phyloP scores from a whole-genome alignment of 495 filamentous ascomycete genomes.

The Penicillium lividum region DNA sequence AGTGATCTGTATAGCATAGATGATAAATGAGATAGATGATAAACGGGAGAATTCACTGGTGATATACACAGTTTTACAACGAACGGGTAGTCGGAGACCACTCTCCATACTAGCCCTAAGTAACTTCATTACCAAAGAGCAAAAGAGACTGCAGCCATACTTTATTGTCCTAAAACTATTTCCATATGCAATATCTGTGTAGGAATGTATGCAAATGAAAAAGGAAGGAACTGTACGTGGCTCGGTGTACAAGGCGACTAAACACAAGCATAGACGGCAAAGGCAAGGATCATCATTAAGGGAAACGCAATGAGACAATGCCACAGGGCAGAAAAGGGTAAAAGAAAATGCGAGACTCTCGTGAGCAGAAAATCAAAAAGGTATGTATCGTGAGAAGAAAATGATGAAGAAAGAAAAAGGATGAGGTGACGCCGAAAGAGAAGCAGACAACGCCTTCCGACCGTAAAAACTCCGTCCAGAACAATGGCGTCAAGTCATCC shows the following conservation, averaged over 20 bases:
- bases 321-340: conserved; percentile 5
- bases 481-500: conserved; percentile 30
- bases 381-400: conserved; percentile 27
- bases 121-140: background rate
- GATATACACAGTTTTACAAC: background rate
- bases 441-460: conserved; percentile 28
- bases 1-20: conserved; percentile 33
- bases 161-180: conserved; percentile 20
- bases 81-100: too few species aligned
- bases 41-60: background rate
- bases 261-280: conserved; percentile 1
- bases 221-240: conserved; percentile 17
- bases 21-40: background rate
- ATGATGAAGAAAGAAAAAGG: conserved; percentile 16
- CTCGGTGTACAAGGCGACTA: background rate
- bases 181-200: conserved; percentile 19
- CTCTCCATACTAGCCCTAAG: background rate
- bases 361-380: conserved; percentile 13
- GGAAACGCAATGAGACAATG: conserved; percentile 3
- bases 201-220: conserved; percentile 20
- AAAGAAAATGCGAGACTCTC: conserved; percentile 13
- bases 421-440: conserved; percentile 22
- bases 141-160: conserved; percentile 1
- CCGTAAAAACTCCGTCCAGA: conserved; percentile 19
- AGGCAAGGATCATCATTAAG: conserved; percentile 21